Base-by-base conservation (phyloP, 176 grass and related monocot species). In the Carex pumila region DNA sequence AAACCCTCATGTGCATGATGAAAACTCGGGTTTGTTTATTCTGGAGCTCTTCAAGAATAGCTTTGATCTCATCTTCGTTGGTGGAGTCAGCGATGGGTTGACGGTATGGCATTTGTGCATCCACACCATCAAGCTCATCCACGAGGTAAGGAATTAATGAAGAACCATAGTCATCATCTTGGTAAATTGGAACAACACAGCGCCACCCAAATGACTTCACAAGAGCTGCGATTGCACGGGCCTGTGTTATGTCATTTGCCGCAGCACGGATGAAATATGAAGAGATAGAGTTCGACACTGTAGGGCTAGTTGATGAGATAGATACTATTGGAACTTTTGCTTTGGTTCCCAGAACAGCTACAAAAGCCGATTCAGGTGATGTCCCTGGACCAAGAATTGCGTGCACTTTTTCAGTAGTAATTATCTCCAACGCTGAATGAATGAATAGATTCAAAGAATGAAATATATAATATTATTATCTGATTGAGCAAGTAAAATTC, bases 231-330 rank as follows among this genome's bases (percentile, higher is more conserved):
- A 96, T 79, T 13, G 65, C 65, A 13, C 60, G 50, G 1, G 85
- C 85, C 66, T 96, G 93, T 5, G 74, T 61, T 4, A n/a, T 47
- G 41, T 92, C 91, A 65, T 66, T 89, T 71, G 82, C 25, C 4
- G 87, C 85, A 57, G 87, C 83, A 54, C 87, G 87, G 11, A 93
- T 39, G 78, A 93, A 88, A 73, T 84, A 96, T 39, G 89, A 87
- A 2, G 82, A 7, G 0, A 4, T 49, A 3, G 3, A 53, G 7
- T 82, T 82, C 4, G 73, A 85, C 63, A 91, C 83, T 3, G 79
- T 37, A 4, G 93, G 89, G 60, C 84, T 92, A 3, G 90, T 93
- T 81, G 90, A 65, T 17, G 89, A 89, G 85, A 92, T 91, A 60
- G 91, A 91, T 61, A 96, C 57, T 17, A 93, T 32, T 0, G 87